Evolutionary conservation across 495 filamentous ascomycete genomes (phyloP), one percentile per base, ranked within the genome.

Genomic region (Penicillium taxi): DNA sequence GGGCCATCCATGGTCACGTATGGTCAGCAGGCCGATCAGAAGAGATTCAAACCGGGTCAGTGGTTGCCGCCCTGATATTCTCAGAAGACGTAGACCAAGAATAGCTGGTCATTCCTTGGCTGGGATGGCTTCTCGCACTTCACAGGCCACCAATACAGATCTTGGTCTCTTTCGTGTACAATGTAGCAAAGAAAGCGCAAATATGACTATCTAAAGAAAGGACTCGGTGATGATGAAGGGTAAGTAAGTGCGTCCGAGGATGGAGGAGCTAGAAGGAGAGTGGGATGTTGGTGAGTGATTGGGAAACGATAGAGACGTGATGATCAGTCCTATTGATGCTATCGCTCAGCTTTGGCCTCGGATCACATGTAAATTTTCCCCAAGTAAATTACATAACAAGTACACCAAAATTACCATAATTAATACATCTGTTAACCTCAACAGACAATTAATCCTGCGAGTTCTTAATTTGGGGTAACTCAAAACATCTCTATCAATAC

Each of bases 351-450:
- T 30, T 25, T 21, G 20, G 22, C 13, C 25, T 35, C 32, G 16
- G 39, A 65, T 67, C 63, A 67, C 63, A 67, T 67, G 63, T 54
- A 40, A 61, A 67, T 58, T 48, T 48, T 45, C 26, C 16, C 22
- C 35, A 12, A 52, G 53, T 64, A 58, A 58, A 58, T 64, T 58
- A 61, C 56, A 61, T 65, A 61, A 60, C 35, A 29, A 28, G 16
- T 34, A 35, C 61, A 66, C 63, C 33, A 48, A 42, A 56, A 50
- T 45, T 59, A 58, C 56, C 2, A 8, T 16, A 11, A 28, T n/a
- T n/a, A n/a, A n/a, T n/a, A n/a, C n/a, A n/a, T n/a, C n/a, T n/a
- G n/a, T n/a, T n/a, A n/a, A n/a, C n/a, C n/a, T n/a, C n/a, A n/a
- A n/a, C n/a, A n/a, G n/a, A n/a, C n/a, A n/a, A n/a, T n/a, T n/a